These are phyloP conservation scores for Pogostemon cablin DNA, from an alignment of 257 asterid genomes.

Conservation along the genomic window DNA sequence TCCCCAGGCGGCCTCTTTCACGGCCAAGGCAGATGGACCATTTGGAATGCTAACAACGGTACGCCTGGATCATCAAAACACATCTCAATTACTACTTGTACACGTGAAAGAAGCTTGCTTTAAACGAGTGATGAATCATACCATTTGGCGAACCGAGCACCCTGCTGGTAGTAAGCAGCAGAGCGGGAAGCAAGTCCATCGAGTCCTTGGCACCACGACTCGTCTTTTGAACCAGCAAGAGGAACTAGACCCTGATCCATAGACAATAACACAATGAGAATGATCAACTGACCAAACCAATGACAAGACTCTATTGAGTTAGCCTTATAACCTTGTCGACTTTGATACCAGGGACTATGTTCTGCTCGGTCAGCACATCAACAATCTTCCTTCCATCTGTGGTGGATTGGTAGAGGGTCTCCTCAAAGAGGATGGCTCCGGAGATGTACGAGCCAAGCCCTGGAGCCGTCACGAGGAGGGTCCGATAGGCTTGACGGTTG, in stretches of 20 bases:
- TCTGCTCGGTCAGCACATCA: conserved; percentile 76
- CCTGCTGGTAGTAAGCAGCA: conserved; percentile 98
- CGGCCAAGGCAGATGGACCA: conserved; percentile 93
- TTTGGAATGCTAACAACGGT: conserved; percentile 96
- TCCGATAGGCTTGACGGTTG: conserved; percentile 86
- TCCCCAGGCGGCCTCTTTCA: conserved; percentile 99
- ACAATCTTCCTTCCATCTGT: conserved; percentile 81
- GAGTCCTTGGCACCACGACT: conserved; percentile 98
- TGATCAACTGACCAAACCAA: no score
- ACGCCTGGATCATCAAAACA: conserved; percentile 58
- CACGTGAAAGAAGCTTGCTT: not conserved
- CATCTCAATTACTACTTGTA: no score
- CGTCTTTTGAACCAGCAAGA: conserved; percentile 86
- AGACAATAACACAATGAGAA: no score
- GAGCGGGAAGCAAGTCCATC: conserved; percentile 97
- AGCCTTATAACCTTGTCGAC: conserved; percentile 66
- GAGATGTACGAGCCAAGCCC: conserved; percentile 87
- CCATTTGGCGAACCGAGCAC: conserved; percentile 98
- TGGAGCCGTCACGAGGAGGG: conserved; percentile 74
- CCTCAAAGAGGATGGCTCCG: conserved; percentile 92
- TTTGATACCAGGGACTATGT: conserved; percentile 90
- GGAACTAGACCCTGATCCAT: conserved; percentile 84
- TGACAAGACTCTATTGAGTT: no score
- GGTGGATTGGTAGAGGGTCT: conserved; percentile 89
- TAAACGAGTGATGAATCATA: not conserved